Base-by-base conservation (phyloP, 2,329 filamentous ascomycete genomes). In the Lachnellula suecica region DNA sequence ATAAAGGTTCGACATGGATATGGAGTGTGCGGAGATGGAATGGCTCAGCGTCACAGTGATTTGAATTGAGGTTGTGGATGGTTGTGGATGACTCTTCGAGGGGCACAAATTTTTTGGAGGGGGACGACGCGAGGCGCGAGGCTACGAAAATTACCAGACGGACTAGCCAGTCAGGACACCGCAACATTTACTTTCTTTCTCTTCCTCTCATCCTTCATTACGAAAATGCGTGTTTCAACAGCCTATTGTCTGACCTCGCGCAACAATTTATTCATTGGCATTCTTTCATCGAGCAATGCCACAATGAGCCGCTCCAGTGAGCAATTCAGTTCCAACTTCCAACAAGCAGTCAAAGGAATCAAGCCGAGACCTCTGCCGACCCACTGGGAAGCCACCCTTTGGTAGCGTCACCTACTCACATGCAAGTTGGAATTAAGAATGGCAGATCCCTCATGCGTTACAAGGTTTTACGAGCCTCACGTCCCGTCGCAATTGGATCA, bases 1-100 rank as follows among this genome's bases (percentile, higher is more conserved):
- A 22, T 27, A 25, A 17, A 22, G 37, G 44, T 53, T 51, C 58
- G 53, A 56, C 59, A 64, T 63, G 55, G 53, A 55, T 46, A 44
- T 47, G 23, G 22, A 25, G 22, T 43, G 23, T 48, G 22, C 23
- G 24, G 10, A 22, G 11, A n/a, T 20, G 19, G 13, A 17, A 13
- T 29, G 24, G 44, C 34, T 38, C n/a, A n/a, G n/a, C n/a, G n/a
- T n/a, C n/a, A n/a, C n/a, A n/a, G n/a, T n/a, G n/a, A n/a, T n/a
- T n/a, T n/a, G 42, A 23, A n/a, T 22, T 24, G 22, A 17, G 44
- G 24, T 49, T 24, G 19, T 24, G 38, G 24, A 29, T 44, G 38
- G n/a, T n/a, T 41, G 51, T 34, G 24, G 45, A 40, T 51, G 49
- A 50, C 47, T 49, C 42, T n/a, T n/a, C n/a, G n/a, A n/a, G n/a